Evolutionary conservation across 768 basidiomycete genomes (phyloP), one percentile per base, ranked within the genome.

Genomic region (Pleurotus citrinopileatus): DNA sequence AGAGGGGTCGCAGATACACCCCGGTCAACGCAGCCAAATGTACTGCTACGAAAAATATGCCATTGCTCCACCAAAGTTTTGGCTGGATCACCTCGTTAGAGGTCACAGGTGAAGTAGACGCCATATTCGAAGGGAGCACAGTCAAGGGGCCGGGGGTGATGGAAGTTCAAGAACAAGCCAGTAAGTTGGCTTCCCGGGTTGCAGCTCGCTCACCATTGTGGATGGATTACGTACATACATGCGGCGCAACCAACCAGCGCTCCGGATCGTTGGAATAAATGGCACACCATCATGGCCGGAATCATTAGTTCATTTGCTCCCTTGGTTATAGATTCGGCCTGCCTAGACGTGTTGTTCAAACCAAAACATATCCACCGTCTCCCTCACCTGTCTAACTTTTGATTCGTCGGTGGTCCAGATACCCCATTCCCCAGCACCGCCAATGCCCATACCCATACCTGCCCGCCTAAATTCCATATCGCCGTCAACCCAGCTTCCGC

Each of bases 391-490:
- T 34, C 74, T 67, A 15, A 92, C 72, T 32, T 69, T 72, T 12
- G 75, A 71, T 58, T 76, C 75, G 26, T 75, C 74, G 2, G 89
- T 87, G 37, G 71, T 71, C 89, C 89, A 93, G 1, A 89, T 64
- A 0, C 70, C 70, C 89, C 89, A 91, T 55, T 85, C 87, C 1
- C 73, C 67, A 22, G 74, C 71, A 8, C 70, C 73, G 25, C 73
- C 78, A 15, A 71, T 60, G 1, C 86, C 86, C 86, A 91, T 90
- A 0, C 82, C 84, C 81, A 91, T 84, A 0, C 79, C 80, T 8
- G 74, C 71, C 9, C 69, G 76, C 58, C 78, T 74, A 64, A 76
- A 77, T 9, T 56, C 12, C 77, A 85, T 86, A 43, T 59, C 65
- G 40, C 86, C 71, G 4, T 80, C 74, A 0, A 76, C 46, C 87